A percentile compares a stretch with the other conserved stretches of the same genome.
phyloP scores from a whole-genome alignment of 1,139 yeast genomes.

The Blastobotrys proliferans region DNA sequence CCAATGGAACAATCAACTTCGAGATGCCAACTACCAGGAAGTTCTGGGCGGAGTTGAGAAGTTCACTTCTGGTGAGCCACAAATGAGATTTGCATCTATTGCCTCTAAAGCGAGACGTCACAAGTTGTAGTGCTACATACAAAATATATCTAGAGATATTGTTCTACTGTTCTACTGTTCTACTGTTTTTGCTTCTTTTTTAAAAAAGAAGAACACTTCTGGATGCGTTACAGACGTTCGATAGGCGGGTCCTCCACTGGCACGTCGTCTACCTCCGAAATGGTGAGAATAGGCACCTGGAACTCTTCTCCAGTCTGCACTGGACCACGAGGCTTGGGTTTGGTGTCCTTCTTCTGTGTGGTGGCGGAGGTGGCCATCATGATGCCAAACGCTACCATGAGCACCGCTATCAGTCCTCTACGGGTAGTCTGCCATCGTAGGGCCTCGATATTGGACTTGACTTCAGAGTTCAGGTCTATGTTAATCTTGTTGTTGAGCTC shows the following conservation, averaged over 20 bases:
- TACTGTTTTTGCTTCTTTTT: too few relatives aligned
- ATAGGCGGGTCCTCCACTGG: conserved; percentile 27
- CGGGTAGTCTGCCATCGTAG: conserved; percentile 92
- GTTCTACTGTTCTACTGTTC: too few relatives aligned
- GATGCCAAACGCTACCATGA: conserved; percentile 44
- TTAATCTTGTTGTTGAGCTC: conserved; percentile 84
- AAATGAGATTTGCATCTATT: conserved; percentile 57
- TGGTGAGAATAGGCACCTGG: conserved; percentile 29
- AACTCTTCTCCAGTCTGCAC: conserved; percentile 28
- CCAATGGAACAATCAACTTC: conserved; percentile 38
- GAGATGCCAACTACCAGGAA: conserved; percentile 59
- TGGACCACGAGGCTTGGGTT: conserved; percentile 30
- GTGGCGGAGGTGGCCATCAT: conserved; percentile 48
- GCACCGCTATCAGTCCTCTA: conserved; percentile 69
- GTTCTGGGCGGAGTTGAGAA: conserved; percentile 61
- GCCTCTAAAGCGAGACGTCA: conserved; percentile 55
- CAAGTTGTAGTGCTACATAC: conserved; percentile 54
- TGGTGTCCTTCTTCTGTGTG: conserved; percentile 30
- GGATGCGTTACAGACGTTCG: too few relatives aligned
- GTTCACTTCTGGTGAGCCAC: conserved; percentile 76
- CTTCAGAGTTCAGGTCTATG: conserved; percentile 74
- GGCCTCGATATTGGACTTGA: conserved; percentile 82
- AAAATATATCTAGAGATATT: too few relatives aligned
- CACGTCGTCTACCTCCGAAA: conserved; percentile 28
- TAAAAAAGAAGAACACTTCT: too few relatives aligned